Conservation (phyloP, 2,329 filamentous ascomycete species). For the Sphaerulina populicola region DNA sequence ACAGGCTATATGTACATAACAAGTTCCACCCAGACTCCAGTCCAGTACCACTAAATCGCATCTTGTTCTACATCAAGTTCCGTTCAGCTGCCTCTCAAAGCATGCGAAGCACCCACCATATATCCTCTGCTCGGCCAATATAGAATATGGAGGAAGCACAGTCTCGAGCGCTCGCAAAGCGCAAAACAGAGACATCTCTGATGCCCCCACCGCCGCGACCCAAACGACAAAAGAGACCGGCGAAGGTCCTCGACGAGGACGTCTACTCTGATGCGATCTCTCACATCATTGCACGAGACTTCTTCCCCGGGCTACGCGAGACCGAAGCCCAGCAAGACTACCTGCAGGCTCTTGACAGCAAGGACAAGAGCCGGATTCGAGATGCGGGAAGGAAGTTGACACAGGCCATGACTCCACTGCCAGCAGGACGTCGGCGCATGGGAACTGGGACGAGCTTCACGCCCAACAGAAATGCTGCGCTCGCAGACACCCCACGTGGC, state of each 20-base stretch:
- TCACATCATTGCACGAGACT: slow-evolving; percentile 91
- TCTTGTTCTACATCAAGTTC: too few relatives aligned
- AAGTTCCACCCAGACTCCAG: too few relatives aligned
- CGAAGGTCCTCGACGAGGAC: slow-evolving; percentile 84
- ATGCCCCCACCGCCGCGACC: slow-evolving; percentile 81
- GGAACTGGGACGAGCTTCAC: slow-evolving; percentile 35
- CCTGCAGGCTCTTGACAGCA: slow-evolving; percentile 79
- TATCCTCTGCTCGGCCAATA: background rate
- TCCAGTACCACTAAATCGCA: too few relatives aligned
- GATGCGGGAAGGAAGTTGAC: slow-evolving; percentile 57
- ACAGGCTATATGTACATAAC: too few relatives aligned
- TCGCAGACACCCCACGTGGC: slow-evolving; percentile 44
- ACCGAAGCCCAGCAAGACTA: slow-evolving; percentile 85
- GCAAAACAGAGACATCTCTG: slow-evolving; percentile 56
- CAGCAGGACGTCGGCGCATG: slow-evolving; percentile 38
- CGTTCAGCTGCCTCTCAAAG: background rate
- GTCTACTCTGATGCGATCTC: slow-evolving; percentile 84
- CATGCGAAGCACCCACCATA: background rate
- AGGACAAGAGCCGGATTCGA: slow-evolving; percentile 75
- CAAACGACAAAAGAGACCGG: slow-evolving; percentile 86
- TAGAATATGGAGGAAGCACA: slow-evolving; percentile 14
- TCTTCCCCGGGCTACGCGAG: slow-evolving; percentile 86
- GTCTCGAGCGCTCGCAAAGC: slow-evolving; percentile 60
- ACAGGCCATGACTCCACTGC: slow-evolving; percentile 74
- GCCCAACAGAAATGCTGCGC: slow-evolving; percentile 18